Evolutionary conservation across 495 filamentous ascomycete genomes (phyloP).

Genomic region (Talaromyces stipitatus): DNA sequence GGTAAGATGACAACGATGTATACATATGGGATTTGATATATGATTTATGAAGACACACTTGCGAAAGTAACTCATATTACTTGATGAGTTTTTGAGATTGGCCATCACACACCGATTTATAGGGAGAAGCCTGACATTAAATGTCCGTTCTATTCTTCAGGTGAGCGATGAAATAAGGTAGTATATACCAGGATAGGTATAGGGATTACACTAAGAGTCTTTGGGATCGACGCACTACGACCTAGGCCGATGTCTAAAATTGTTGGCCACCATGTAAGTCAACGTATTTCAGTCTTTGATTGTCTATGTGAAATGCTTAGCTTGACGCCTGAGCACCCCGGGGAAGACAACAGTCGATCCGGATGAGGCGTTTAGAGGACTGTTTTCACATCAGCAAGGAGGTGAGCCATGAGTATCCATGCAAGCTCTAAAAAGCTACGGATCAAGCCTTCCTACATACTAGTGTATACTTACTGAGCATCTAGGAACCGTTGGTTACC

Average conservation of each 20-base stretch:
- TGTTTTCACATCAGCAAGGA: slow-evolving; percentile 2
- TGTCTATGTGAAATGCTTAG: slow-evolving; percentile 1
- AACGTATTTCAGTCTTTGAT: neutral
- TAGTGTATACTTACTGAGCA: neutral
- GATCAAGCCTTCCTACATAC: neutral
- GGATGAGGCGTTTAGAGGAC: neutral
- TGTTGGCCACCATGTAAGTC: neutral
- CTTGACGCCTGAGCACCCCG: neutral
- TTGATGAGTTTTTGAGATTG: neutral
- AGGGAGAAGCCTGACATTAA: slow-evolving; percentile 1
- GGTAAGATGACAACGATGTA: neutral
- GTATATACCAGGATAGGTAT: neutral
- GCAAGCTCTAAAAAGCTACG: slow-evolving; percentile 3
- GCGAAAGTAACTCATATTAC: neutral
- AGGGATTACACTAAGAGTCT: neutral
- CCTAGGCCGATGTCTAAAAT: neutral
- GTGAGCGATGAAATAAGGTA: neutral
- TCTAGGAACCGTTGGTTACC: neutral
- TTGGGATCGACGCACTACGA: slow-evolving; percentile 1
- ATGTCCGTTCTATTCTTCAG: neutral
- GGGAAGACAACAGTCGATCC: neutral
- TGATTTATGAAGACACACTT: neutral
- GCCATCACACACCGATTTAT: neutral
- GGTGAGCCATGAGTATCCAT: slow-evolving; percentile 5
- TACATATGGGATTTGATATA: neutral